Evolutionary conservation across 208 protist genomes (phyloP), one percentile per base, ranked within the genome.

Genomic region (Leishmania guyanensis): DNA sequence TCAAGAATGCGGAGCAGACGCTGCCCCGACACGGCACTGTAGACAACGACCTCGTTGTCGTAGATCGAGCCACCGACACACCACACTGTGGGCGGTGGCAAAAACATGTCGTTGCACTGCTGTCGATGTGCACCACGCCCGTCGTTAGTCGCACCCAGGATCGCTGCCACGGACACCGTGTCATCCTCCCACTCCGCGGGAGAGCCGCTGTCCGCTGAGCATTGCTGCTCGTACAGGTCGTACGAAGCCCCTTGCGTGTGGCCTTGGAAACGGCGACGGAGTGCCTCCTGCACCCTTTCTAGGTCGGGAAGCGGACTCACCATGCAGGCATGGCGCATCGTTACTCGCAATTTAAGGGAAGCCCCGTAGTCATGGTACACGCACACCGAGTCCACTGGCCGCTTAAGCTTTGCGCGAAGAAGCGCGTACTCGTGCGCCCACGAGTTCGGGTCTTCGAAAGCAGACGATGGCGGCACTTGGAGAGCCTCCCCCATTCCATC

Each of bases 271-370:
- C 69, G 84, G 2, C 53, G 60, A 10, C 78, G 83, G 50, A 84
- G 79, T 36, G 73, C 75, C 75, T 85, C 78, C 84, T 96, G 91
- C 22, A 96, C 81, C n/a, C 82, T 87, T 50, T 83, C 85, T 9
- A 97, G 81, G 22, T 83, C 64, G 3, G 94, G 94, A 68, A 97
- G 77, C 20, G 87, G 80, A 29, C 87, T 87, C 65, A 96, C 94
- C 68, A 83, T 88, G 82, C 92, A 94, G 66, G 87, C 87, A 14
- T 89, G 66, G 3, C 91, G 88, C 50, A 91, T 81, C 43, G 85
- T 85, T 9, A 58, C 66, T 16, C 86, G 86, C 6, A 85, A 83
- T 56, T 93, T 93, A 17, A 96, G 84, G 2, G 81, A 73, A 16
- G 90, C 88, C 4, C 75, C 60, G 60, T 73, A 75, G 54, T 94